Evolutionary conservation across 331 rosid genomes (phyloP).

Genomic region (Quercus lobata): DNA sequence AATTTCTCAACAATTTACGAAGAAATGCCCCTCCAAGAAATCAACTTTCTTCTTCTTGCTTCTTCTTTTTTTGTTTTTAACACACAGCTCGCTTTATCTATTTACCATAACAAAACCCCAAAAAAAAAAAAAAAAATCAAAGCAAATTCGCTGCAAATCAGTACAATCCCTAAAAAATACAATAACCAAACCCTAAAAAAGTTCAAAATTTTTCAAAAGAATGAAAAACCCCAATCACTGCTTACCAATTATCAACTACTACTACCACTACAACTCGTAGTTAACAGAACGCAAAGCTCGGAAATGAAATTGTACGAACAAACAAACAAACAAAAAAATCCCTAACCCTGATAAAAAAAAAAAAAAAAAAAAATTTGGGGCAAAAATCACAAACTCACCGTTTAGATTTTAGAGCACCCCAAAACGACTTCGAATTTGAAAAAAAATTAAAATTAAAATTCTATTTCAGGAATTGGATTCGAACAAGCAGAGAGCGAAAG

Average conservation of each 20-base stretch:
- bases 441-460: slow-evolving; percentile 10
- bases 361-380: no score
- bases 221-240: slow-evolving; percentile 14
- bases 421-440: slow-evolving; percentile 30
- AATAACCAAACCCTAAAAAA: slow-evolving; percentile 8
- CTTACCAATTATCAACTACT: background rate
- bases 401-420: slow-evolving; percentile 14
- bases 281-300: background rate
- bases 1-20: slow-evolving; percentile 21
- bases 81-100: slow-evolving; percentile 21
- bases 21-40: slow-evolving; percentile 37
- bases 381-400: slow-evolving; percentile 29
- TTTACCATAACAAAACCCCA: slow-evolving; percentile 1
- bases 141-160: slow-evolving; percentile 38
- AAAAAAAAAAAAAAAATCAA: slow-evolving; percentile 3
- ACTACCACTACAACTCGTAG: background rate
- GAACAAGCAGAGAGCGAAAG: background rate
- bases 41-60: slow-evolving; percentile 15
- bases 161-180: slow-evolving; percentile 13
- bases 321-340: slow-evolving; percentile 10
- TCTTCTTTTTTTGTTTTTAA: no score
- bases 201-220: slow-evolving; percentile 10
- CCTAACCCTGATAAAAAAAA: slow-evolving; percentile 20
- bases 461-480: no score
- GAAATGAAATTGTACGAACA: slow-evolving; percentile 4